These are phyloP conservation scores for Phaffomyces thermotolerans DNA, from an alignment of 805 yeast genomes.

Conservation along the genomic window DNA sequence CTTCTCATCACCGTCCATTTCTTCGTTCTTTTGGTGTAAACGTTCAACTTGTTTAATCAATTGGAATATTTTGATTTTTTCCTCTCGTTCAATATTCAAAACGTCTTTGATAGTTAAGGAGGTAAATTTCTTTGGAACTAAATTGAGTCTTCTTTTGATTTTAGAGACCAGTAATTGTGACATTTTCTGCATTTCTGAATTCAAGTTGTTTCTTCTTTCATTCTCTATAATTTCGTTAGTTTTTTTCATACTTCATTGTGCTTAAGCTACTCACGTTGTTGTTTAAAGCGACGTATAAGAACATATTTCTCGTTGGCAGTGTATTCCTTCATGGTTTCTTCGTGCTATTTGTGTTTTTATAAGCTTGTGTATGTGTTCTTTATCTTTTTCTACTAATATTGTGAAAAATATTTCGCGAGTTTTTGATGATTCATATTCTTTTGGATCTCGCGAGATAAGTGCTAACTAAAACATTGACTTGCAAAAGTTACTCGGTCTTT, in stretches of 20 bases:
- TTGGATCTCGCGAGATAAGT: too few species aligned
- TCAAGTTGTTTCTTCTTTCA: conserved; percentile 13
- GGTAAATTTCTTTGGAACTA: conserved; percentile 22
- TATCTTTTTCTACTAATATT: too few species aligned
- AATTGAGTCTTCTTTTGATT: conserved; percentile 13
- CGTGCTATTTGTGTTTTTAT: too few species aligned
- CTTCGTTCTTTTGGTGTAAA: conserved; percentile 1
- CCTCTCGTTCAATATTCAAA: conserved; percentile 22
- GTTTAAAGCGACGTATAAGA: conserved; percentile 17
- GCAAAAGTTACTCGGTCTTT: too few species aligned
- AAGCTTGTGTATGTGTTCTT: too few species aligned
- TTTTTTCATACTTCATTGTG: background rate
- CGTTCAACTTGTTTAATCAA: conserved; percentile 17
- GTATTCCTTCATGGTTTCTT: conserved; percentile 3
- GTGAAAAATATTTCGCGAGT: too few species aligned
- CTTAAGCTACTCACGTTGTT: conserved; percentile 18
- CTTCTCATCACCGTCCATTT: conserved; percentile 2
- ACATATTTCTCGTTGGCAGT: conserved; percentile 11
- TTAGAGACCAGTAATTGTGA: conserved; percentile 17
- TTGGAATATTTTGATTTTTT: conserved; percentile 19
- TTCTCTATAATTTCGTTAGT: conserved; percentile 10
- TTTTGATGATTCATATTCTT: too few species aligned
- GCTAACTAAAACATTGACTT: too few species aligned
- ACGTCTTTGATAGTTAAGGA: conserved; percentile 18
- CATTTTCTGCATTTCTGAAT: conserved; percentile 12